Evolutionary conservation across 2,329 filamentous ascomycete species (phyloP).

Genomic region (Fusarium lateritium): DNA sequence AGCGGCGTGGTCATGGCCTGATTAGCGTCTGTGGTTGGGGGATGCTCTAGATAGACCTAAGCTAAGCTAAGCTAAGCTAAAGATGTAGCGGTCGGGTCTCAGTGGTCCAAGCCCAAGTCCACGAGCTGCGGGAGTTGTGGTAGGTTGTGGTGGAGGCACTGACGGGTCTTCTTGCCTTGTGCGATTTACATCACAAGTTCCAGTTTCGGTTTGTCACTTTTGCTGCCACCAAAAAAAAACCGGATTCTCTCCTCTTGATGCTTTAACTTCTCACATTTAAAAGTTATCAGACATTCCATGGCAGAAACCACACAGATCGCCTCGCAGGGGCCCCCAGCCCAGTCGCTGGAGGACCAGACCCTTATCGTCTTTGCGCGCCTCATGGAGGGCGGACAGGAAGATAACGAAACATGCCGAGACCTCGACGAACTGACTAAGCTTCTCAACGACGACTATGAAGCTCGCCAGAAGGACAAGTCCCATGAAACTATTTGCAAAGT

Average conservation of each 20-base stretch:
- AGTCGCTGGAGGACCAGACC: constrained; percentile 72
- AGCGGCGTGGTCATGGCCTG: not conserved
- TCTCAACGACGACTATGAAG: constrained; percentile 68
- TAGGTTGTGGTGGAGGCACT: constrained; percentile 31
- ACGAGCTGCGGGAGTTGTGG: constrained; percentile 28
- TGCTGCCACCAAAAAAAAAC: constrained; percentile 12
- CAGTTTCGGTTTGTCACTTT: constrained; percentile 29
- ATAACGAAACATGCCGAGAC: constrained; percentile 75
- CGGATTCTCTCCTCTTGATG: not conserved
- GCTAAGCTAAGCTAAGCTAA: constrained; percentile 10
- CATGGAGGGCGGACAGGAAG: constrained; percentile 92
- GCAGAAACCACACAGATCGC: constrained; percentile 52
- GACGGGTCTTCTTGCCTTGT: constrained; percentile 39
- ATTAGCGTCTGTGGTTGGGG: constrained; percentile 14
- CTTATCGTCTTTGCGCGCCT: constrained; percentile 87
- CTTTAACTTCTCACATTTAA: not conserved
- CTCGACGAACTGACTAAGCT: constrained; percentile 72
- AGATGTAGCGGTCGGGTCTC: not conserved
- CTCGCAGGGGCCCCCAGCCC: constrained; percentile 51
- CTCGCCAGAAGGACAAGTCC: constrained; percentile 59
- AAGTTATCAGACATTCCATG: constrained; percentile 47
- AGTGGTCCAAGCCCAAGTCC: constrained; percentile 25
- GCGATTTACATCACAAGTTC: constrained; percentile 44
- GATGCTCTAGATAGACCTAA: constrained; percentile 24
- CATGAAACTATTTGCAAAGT: constrained; percentile 69